These are phyloP conservation scores for Chlorella sorokiniana DNA, from an alignment of 139 green algal genomes.

Conservation along the genomic window DNA sequence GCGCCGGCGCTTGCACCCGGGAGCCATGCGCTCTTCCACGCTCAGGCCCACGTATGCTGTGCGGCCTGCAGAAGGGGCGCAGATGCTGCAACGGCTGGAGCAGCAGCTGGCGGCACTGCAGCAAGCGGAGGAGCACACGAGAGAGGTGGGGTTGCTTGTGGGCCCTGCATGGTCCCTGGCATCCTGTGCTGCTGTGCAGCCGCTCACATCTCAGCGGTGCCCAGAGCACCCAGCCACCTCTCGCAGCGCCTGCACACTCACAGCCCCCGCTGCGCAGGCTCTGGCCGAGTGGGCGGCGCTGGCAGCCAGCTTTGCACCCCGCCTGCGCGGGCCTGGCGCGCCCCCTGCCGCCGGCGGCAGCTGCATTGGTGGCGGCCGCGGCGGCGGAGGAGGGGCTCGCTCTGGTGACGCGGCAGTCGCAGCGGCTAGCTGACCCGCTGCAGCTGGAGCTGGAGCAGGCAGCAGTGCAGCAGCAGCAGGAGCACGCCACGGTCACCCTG, in stretches of 20 bases:
- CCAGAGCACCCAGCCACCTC: no score
- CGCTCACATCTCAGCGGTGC: neutral
- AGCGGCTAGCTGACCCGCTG: conserved; percentile 5
- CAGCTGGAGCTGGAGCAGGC: neutral
- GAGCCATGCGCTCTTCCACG: no score
- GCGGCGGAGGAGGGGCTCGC: conserved; percentile 25
- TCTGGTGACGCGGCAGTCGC: conserved; percentile 22
- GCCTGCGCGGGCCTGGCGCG: neutral
- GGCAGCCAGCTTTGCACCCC: neutral
- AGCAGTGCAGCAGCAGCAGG: conserved; percentile 11
- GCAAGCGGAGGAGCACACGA: conserved; percentile 18
- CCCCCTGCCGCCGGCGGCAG: neutral
- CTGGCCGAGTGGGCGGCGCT: conserved; percentile 21
- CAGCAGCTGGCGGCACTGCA: conserved; percentile 5
- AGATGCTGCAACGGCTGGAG: neutral
- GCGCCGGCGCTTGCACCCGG: no score
- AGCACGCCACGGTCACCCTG: neutral
- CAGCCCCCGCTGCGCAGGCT: neutral
- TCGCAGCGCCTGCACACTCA: no score
- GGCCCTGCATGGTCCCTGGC: neutral
- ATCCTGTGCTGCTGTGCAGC: neutral
- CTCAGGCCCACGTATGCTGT: neutral
- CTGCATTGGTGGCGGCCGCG: neutral
- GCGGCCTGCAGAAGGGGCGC: conserved; percentile 4
- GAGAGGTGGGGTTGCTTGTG: neutral